phyloP scores from a whole-genome alignment of 179 eudicot genomes.

The Actinidia arguta region DNA sequence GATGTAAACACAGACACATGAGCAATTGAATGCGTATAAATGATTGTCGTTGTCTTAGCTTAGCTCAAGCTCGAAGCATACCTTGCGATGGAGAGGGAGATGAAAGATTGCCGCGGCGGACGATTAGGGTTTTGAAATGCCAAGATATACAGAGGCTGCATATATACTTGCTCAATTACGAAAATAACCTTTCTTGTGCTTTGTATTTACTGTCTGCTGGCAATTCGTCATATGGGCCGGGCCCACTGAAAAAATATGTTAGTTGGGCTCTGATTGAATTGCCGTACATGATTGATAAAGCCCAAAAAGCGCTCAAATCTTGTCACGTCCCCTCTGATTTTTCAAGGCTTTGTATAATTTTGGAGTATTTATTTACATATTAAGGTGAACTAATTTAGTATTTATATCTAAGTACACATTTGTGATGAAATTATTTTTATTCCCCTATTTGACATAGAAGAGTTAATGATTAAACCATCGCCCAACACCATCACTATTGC shows the following conservation, averaged over 20 bases:
- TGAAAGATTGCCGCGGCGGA: neutral
- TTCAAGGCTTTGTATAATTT: neutral
- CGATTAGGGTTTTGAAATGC: neutral
- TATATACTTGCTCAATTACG: neutral
- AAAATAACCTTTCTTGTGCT: neutral
- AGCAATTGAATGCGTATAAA: neutral
- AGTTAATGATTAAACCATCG: no score
- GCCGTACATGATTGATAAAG: no score
- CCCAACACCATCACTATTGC: no score
- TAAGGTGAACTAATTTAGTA: no score
- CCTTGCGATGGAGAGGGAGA: neutral
- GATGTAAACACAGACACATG: neutral
- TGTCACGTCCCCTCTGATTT: neutral
- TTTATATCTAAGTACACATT: no score
- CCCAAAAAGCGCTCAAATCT: neutral
- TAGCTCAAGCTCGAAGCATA: no score
- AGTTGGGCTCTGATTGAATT: neutral
- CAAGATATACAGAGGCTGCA: no score
- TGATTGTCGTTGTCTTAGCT: no score
- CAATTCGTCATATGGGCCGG: neutral
- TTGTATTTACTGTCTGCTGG: neutral
- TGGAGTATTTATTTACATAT: no score
- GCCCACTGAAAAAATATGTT: neutral
- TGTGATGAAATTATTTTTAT: no score
- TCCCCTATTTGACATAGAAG: no score